phyloP scores from a whole-genome alignment of 2,329 filamentous ascomycete species.

The Ustulina deusta region DNA sequence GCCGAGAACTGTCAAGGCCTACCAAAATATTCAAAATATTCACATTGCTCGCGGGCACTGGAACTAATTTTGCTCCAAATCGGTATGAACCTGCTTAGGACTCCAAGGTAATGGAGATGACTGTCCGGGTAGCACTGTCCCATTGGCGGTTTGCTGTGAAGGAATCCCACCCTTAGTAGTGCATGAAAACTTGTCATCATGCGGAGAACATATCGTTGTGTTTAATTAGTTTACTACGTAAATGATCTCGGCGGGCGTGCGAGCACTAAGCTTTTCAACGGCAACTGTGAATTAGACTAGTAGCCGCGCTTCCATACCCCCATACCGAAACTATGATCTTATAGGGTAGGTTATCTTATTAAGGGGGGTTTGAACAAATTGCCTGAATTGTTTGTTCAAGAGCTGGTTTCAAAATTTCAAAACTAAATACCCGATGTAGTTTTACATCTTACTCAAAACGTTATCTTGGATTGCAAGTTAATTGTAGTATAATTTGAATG shows the following conservation, averaged over 20 bases:
- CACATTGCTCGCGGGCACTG: background rate
- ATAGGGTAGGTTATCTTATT: constrained; percentile 13
- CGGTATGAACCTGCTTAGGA: background rate
- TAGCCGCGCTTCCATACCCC: too few species aligned
- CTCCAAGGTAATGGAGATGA: background rate
- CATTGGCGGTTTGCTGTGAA: background rate
- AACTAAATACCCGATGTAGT: background rate
- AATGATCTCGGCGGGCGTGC: background rate
- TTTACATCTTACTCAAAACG: too few species aligned
- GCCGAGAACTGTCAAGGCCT: background rate
- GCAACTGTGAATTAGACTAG: background rate
- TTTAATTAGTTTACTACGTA: background rate
- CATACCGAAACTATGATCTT: background rate
- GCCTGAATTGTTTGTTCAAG: background rate
- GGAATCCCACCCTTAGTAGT: background rate
- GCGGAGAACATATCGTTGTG: background rate
- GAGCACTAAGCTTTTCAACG: background rate
- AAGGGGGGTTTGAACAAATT: background rate
- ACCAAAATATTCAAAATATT: too few species aligned
- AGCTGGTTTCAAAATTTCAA: background rate
- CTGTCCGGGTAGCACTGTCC: background rate
- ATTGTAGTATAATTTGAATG: background rate
- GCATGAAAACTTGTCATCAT: background rate
- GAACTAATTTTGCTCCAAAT: background rate
- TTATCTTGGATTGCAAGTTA: background rate